Conservation (phyloP, 306 rosid genomes). For the Fragaria nilgerrensis region DNA sequence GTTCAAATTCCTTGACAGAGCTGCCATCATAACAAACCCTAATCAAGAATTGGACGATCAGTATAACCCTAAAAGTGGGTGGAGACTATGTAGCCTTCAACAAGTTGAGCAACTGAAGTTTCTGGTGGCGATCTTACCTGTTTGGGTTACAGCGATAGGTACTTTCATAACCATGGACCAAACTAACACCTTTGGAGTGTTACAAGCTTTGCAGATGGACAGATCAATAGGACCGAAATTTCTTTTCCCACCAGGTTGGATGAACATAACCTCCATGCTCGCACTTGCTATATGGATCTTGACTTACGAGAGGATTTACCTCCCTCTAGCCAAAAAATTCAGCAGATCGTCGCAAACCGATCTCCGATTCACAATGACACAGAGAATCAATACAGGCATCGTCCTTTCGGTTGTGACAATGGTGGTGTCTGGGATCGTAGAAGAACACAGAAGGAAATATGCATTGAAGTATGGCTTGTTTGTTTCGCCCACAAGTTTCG, state of each 20-base stretch:
- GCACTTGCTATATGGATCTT: slow-evolving; percentile 71
- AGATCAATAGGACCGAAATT: slow-evolving; percentile 58
- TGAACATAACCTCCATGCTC: slow-evolving; percentile 51
- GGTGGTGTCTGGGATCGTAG: slow-evolving; percentile 60
- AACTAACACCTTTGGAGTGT: slow-evolving; percentile 65
- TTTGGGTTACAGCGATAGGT: slow-evolving; percentile 66
- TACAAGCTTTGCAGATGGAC: slow-evolving; percentile 60
- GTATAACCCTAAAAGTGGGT: slow-evolving; percentile 45
- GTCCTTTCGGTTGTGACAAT: slow-evolving; percentile 59
- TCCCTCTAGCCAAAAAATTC: slow-evolving; percentile 29
- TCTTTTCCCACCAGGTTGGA: slow-evolving; percentile 75
- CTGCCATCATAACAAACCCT: slow-evolving; percentile 49
- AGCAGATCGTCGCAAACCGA: neutral
- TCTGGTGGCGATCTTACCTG: slow-evolving; percentile 55
- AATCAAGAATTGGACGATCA: slow-evolving; percentile 37
- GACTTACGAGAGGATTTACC: slow-evolving; percentile 53
- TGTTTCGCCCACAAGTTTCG: slow-evolving; percentile 49
- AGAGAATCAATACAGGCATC: slow-evolving; percentile 62
- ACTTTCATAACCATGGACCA: slow-evolving; percentile 58
- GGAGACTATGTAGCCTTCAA: slow-evolving; percentile 73
- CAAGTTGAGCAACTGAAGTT: slow-evolving; percentile 78
- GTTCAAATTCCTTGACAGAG: slow-evolving; percentile 60
- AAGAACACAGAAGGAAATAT: slow-evolving; percentile 45
- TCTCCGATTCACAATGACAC: slow-evolving; percentile 38
- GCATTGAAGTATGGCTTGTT: slow-evolving; percentile 37